These are phyloP conservation scores for Ascodesmis nigricans DNA, from an alignment of 495 filamentous ascomycete genomes.

Conservation along the genomic window DNA sequence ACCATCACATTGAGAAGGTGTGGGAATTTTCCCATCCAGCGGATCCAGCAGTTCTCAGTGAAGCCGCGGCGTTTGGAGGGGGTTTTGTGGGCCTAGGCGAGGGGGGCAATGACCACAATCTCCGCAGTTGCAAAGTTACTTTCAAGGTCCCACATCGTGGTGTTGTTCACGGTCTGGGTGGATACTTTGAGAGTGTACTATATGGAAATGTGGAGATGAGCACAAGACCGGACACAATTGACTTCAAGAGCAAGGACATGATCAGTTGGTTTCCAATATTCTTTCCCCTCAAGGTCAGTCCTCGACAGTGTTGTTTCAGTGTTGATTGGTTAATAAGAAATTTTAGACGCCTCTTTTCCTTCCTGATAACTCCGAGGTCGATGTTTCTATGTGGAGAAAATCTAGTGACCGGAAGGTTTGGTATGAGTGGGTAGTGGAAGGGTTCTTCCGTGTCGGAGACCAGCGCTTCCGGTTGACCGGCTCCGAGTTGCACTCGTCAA, in stretches of 20 bases:
- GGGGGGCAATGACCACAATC: conserved; percentile 71
- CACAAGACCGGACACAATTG: conserved; percentile 81
- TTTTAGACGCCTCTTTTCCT: conserved; percentile 63
- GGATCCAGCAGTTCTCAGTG: conserved; percentile 23
- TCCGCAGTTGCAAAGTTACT: conserved; percentile 35
- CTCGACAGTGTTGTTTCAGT: not conserved
- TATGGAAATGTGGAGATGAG: conserved; percentile 71
- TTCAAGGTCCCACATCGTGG: conserved; percentile 35
- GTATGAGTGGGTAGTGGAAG: conserved; percentile 97
- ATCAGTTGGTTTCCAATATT: conserved; percentile 98
- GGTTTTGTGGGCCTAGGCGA: conserved; percentile 38
- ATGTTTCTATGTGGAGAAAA: conserved; percentile 81
- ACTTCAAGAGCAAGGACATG: conserved; percentile 82
- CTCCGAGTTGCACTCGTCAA: conserved; percentile 72
- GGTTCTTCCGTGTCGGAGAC: conserved; percentile 39
- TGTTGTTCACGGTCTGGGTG: conserved; percentile 73
- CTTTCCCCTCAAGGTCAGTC: conserved; percentile 76
- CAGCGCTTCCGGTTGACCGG: conserved; percentile 49
- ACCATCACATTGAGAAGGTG: conserved; percentile 38
- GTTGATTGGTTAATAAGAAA: too few species aligned
- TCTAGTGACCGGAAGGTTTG: conserved; percentile 91
- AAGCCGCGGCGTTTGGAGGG: conserved; percentile 28
- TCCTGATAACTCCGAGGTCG: conserved; percentile 61
- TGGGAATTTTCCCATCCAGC: conserved; percentile 50
- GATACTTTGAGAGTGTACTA: conserved; percentile 87